These are phyloP conservation scores for Volvox carteri DNA, from an alignment of 163 green algal genomes.

Conservation along the genomic window DNA sequence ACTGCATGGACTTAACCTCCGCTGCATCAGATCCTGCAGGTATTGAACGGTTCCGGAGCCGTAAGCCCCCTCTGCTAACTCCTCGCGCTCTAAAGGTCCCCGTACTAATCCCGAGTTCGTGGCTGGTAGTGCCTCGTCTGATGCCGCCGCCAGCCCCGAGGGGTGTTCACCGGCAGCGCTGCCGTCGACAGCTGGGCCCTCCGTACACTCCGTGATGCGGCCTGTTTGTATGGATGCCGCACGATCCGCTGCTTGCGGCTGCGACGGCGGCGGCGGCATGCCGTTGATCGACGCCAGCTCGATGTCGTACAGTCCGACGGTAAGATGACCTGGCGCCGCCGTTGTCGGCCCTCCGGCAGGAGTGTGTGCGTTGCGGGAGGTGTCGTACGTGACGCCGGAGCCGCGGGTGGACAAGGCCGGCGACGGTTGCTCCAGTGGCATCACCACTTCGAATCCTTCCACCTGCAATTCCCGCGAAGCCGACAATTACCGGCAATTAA, in stretches of 20 bases:
- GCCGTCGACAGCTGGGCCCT: not conserved
- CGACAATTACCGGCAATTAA: too few species aligned
- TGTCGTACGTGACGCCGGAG: too few species aligned
- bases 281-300: not conserved
- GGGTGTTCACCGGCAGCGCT: not conserved
- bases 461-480: not conserved
- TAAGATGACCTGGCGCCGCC: not conserved
- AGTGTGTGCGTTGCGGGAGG: not conserved
- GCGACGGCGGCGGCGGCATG: conserved; percentile 7
- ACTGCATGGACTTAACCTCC: not conserved
- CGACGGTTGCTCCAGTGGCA: not conserved
- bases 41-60: not conserved
- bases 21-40: conserved; percentile 27
- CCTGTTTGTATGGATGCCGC: too few species aligned
- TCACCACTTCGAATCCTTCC: conserved; percentile 36
- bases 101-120: not conserved
- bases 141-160: not conserved
- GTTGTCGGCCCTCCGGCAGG: not conserved
- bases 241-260: not conserved
- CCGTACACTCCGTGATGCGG: not conserved
- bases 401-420: too few species aligned
- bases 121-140: not conserved
- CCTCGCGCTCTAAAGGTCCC: not conserved
- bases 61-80: not conserved
- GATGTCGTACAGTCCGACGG: conserved; percentile 18